Evolutionary conservation across 164 flowering plant genomes (phyloP).

Genomic region (Aristolochia contorta): DNA sequence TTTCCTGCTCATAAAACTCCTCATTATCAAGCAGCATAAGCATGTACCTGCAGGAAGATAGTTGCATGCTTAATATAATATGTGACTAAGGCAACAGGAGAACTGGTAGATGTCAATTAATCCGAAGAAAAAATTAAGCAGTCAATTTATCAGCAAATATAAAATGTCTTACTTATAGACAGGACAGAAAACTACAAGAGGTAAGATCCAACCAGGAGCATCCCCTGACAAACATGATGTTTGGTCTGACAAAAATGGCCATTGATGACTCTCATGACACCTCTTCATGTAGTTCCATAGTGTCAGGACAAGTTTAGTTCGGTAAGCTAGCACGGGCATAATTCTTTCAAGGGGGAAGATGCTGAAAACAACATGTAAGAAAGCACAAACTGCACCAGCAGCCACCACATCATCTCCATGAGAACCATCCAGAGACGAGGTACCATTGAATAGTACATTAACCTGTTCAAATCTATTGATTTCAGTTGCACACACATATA

Average conservation of each 20-base stretch:
- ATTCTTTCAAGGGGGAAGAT: slow-evolving; percentile 65
- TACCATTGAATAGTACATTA: slow-evolving; percentile 50
- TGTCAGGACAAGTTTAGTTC: slow-evolving; percentile 81
- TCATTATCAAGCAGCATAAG: slow-evolving; percentile 88
- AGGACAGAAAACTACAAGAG: slow-evolving; percentile 91
- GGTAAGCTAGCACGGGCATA: slow-evolving; percentile 81
- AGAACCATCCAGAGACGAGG: slow-evolving; percentile 25
- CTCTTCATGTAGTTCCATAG: slow-evolving; percentile 89
- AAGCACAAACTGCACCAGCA: slow-evolving; percentile 77
- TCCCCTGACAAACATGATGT: slow-evolving; percentile 49
- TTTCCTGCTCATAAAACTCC: slow-evolving; percentile 92
- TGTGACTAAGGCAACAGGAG: background rate
- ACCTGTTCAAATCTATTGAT: slow-evolving; percentile 37
- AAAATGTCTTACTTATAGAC: slow-evolving; percentile 65
- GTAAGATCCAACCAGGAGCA: slow-evolving; percentile 86
- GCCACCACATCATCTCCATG: slow-evolving; percentile 42
- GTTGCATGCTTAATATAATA: background rate
- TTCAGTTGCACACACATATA: slow-evolving; percentile 1
- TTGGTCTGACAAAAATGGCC: slow-evolving; percentile 59
- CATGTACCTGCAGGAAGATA: slow-evolving; percentile 66
- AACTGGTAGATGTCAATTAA: background rate
- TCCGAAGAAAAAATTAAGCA: background rate
- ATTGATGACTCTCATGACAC: slow-evolving; percentile 69
- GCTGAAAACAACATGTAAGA: slow-evolving; percentile 66
- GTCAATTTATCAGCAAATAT: background rate